Evolutionary conservation across 2,329 filamentous ascomycete species (phyloP).

Genomic region (Monosporascus sp.): DNA sequence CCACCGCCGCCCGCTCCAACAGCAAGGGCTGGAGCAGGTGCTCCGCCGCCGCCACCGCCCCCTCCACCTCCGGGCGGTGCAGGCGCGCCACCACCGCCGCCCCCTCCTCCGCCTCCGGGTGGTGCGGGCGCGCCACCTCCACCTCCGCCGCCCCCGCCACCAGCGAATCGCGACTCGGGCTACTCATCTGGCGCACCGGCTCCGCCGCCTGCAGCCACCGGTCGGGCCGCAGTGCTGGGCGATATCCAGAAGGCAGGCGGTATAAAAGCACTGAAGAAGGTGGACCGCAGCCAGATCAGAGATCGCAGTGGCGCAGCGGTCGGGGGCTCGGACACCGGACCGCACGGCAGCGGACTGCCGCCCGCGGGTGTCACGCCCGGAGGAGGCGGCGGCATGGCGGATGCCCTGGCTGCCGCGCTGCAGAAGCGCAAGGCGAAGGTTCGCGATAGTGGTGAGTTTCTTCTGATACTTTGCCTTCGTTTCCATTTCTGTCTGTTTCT

Average conservation of each 20-base stretch:
- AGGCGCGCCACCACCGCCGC: conserved; percentile 24
- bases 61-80: conserved; percentile 9
- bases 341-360: conserved; percentile 46
- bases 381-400: conserved; percentile 67
- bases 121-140: conserved; percentile 27
- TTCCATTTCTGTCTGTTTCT: background rate
- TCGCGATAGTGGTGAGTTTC: conserved; percentile 81
- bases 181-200: conserved; percentile 51
- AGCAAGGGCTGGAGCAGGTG: conserved; percentile 6
- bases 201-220: conserved; percentile 36
- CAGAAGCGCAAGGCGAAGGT: conserved; percentile 90
- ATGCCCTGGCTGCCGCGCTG: conserved; percentile 72
- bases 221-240: conserved; percentile 59
- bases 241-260: conserved; percentile 69
- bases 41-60: conserved; percentile 11
- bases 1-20: conserved; percentile 5
- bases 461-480: background rate
- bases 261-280: conserved; percentile 68
- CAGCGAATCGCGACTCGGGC: conserved; percentile 54
- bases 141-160: conserved; percentile 42
- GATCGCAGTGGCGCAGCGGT: conserved; percentile 66
- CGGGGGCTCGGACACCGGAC: conserved; percentile 42
- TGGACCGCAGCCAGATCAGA: conserved; percentile 63
- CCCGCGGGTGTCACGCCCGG: conserved; percentile 46
- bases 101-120: conserved; percentile 30